These are phyloP conservation scores for Alnus rubra DNA, from an alignment of 306 rosid species.

Conservation along the genomic window DNA sequence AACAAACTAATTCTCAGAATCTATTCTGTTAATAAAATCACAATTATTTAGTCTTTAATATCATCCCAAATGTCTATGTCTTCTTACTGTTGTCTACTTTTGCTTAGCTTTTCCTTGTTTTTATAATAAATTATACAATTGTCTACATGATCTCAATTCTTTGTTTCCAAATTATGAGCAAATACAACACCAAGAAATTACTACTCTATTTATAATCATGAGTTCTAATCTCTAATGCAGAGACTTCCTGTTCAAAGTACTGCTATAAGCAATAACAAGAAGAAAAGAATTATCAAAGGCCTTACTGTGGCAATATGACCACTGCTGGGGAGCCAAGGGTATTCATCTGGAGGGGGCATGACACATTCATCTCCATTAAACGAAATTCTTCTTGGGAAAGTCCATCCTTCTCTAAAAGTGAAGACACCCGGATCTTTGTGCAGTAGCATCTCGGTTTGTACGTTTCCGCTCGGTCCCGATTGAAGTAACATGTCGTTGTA, in stretches of 20 bases:
- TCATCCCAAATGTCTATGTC: too few species aligned
- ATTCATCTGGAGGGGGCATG: conserved; percentile 72
- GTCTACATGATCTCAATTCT: not conserved
- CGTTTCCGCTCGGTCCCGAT: conserved; percentile 59
- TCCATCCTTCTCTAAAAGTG: conserved; percentile 75
- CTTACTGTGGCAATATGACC: conserved; percentile 22
- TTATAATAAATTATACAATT: not conserved
- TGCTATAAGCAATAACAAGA: not conserved
- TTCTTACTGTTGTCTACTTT: too few species aligned
- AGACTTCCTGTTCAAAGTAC: not conserved
- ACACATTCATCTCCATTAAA: conserved; percentile 85
- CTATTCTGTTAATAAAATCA: too few species aligned
- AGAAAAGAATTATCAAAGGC: not conserved
- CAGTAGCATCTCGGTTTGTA: conserved; percentile 68
- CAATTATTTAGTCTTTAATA: too few species aligned
- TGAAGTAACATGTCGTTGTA: conserved; percentile 71
- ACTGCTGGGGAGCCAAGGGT: conserved; percentile 61
- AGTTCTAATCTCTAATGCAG: not conserved
- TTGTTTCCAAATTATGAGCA: not conserved
- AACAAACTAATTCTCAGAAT: too few species aligned
- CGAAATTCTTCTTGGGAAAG: conserved; percentile 69
- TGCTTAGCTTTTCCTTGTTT: too few species aligned
- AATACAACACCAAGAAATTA: not conserved
- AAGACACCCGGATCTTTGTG: conserved; percentile 58
- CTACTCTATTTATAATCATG: not conserved